Conservation (phyloP, 1,139 yeast species). For the Diutina sp. region DNA sequence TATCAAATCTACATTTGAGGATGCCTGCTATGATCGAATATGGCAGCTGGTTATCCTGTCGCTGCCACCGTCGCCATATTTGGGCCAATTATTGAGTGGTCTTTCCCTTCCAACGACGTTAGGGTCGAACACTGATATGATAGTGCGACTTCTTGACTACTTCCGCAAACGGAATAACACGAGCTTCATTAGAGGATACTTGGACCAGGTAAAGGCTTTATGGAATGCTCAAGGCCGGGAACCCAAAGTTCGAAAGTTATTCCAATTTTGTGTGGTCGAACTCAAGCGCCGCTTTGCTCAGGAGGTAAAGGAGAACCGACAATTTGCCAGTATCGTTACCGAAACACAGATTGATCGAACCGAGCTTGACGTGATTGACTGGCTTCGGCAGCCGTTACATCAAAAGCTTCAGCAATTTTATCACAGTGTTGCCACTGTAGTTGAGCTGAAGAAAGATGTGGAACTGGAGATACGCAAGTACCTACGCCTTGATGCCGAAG, state of each 20-base stretch:
- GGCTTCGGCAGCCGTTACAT: not conserved
- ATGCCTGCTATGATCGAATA: conserved; percentile 8
- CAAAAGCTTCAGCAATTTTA: not conserved
- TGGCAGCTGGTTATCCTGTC: conserved; percentile 4
- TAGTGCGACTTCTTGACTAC: conserved; percentile 15
- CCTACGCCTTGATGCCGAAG: not conserved
- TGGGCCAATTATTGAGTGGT: conserved; percentile 8
- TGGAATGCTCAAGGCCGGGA: conserved; percentile 4
- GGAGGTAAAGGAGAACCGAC: conserved; percentile 3
- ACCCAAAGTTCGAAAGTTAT: not conserved
- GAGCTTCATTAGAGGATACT: not conserved
- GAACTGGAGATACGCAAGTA: not conserved
- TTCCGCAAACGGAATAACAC: not conserved
- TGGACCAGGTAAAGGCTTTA: conserved; percentile 5
- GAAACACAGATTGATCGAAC: conserved; percentile 16
- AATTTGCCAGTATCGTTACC: conserved; percentile 6
- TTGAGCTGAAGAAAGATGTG: not conserved
- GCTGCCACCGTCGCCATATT: conserved; percentile 7
- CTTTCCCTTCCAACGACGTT: conserved; percentile 12
- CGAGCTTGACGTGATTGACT: conserved; percentile 15
- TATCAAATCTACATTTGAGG: conserved; percentile 5
- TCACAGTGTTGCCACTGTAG: not conserved
- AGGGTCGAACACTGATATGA: conserved; percentile 10
- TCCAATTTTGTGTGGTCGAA: conserved; percentile 4
- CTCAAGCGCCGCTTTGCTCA: conserved; percentile 6